Evolutionary conservation across 1,284 basidiomycete genomes (phyloP), one percentile per base, ranked within the genome.

Genomic region (Taiwanofungus camphoratus): DNA sequence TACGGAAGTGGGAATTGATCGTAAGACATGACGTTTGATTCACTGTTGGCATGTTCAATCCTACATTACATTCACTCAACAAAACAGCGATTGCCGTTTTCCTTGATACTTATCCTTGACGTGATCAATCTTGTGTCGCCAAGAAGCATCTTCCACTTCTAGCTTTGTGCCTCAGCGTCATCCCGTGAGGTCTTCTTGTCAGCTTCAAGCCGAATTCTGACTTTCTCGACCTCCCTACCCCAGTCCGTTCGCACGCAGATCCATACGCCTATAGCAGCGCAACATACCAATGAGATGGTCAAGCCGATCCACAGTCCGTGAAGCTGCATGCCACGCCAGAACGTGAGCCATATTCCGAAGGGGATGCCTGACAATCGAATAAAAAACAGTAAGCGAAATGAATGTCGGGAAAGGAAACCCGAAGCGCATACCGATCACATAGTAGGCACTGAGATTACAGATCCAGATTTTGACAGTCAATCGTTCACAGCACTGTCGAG

Each of bases 271-370:
- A 75, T 40, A 1, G 69, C 54, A 0, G 77, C 64, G 41, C 67
- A 68, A 56, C 77, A 82, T 5, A 78, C 56, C 41, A 85, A 68
- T 3, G 79, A 75, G 6, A 79, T 54, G 0, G 79, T 82, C 16
- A 85, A 61, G 18, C 84, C 84, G 44, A 77, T 66, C 83, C 84
- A 87, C 3, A 87, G 63, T 2, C 83, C 83, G 26, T 70, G 68
- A 21, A 87, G 64, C 1, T 65, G 68, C 59, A 75, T 65, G 20
- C 69, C 56, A 11, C 58, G 62, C 46, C 62, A 66, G 63, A 87
- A 85, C 0, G 81, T 70, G 7, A 87, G 67, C 67, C 72, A 82
- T 16, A 83, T 60, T 3, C 82, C 83, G 41, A 82, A 66, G 0
- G 83, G 83, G 42, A 85, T 74, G 26, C 79, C 77, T 63, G 32